Base-by-base conservation (phyloP, 1,284 basidiomycete genomes). In the Leccinum subrobustum region DNA sequence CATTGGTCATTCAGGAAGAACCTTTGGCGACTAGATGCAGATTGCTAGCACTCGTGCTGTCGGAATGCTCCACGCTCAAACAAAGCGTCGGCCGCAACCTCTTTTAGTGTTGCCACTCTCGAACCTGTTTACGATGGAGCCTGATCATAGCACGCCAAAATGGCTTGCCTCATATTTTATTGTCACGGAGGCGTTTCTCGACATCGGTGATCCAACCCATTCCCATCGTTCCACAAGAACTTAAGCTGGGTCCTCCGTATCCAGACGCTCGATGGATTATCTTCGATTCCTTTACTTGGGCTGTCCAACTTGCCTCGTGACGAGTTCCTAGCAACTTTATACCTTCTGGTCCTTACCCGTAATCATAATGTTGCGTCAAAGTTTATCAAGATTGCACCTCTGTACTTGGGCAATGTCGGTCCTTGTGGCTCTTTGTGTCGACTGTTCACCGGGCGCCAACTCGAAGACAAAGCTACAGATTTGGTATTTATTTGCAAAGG, bases 81-180 rank as follows among this genome's bases (percentile, higher is more conserved):
- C 73, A 79, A 54, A 79, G 82, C 59, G 69, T 83, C 31, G 79
- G 82, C 51, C 76, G 78, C 37, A 81, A 77, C 23, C 78, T 92
- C 76, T 94, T 51, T 75, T 91, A 54, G 82, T 83, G 1, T 76
- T 93, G 31, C 76, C 91, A 44, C 75, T 87, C 14, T 87, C 89
- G 3, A 82, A 81, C 67, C 80, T 82, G 8, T 70, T 75, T 31
- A 29, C 78, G 57, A 76, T 77, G 29, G 83, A 85, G 59, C 76
- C 78, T 12, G 81, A 82, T 20, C 83, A 83, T 58, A 72, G 67
- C 25, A 73, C 82, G 31, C 93, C 93, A 2, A 87, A 85, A 68
- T 98, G 96, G 96, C 81, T 96, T 2, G 87, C 94, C 2, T 82
- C 89, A 5, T 85, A 91, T 69, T 77, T 96, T 16, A 83, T 96